A percentile compares a stretch with the other conserved stretches of the same genome.
Conservation (phyloP, 106 monocot genomes). For the Allium fistulosum region DNA sequence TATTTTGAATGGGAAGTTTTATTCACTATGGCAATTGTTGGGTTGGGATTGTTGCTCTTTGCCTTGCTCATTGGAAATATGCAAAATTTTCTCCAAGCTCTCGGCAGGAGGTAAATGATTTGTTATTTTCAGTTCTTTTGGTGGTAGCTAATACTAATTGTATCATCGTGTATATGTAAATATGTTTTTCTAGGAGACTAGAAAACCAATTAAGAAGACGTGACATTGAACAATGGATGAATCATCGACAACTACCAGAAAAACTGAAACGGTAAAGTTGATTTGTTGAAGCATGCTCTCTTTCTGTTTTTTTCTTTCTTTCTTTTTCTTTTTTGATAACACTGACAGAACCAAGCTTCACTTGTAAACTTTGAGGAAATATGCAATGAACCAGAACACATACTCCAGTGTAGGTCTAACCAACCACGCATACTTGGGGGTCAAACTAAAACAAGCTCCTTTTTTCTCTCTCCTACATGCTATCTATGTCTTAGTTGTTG, state of each 20-base stretch:
- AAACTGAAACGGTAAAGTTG: background rate
- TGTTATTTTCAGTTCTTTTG: background rate
- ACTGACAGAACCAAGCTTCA: background rate
- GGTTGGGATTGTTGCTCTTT: conserved; percentile 59
- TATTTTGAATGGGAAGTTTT: conserved; percentile 60
- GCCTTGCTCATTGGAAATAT: conserved; percentile 75
- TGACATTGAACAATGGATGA: conserved; percentile 43
- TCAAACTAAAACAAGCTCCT: no score
- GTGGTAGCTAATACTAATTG: background rate
- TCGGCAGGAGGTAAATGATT: conserved; percentile 53
- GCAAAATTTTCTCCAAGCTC: conserved; percentile 78
- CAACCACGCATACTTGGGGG: no score
- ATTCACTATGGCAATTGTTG: conserved; percentile 76
- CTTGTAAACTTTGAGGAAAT: no score
- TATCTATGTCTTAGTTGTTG: no score
- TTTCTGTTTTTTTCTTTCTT: background rate
- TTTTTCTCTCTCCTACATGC: no score
- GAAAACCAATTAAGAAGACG: conserved; percentile 27
- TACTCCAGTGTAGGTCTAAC: no score
- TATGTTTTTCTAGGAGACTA: conserved; percentile 18
- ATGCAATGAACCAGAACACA: no score
- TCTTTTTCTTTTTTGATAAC: background rate
- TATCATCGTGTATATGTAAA: conserved; percentile 1
- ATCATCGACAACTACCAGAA: conserved; percentile 26
- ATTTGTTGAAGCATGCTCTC: background rate